Conservation (phyloP, 106 monocot species). For the Dendrobium nobile region DNA sequence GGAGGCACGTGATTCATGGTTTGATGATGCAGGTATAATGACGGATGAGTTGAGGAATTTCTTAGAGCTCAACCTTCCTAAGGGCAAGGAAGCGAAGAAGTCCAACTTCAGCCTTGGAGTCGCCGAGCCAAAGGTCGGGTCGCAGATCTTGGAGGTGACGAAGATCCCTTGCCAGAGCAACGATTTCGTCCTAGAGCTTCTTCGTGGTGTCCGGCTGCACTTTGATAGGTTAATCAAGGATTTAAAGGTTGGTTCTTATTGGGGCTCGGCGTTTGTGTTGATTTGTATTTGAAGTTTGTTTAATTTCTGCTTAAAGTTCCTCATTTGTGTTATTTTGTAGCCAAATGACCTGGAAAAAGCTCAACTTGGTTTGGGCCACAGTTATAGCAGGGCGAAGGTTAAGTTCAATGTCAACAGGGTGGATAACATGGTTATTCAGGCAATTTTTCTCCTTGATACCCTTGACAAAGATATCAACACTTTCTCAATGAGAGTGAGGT, state of each 20-base stretch:
- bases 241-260: conserved; percentile 52
- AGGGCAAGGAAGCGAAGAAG: conserved; percentile 68
- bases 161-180: conserved; percentile 87
- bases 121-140: conserved; percentile 78
- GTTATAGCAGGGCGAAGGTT: conserved; percentile 50
- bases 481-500: conserved; percentile 99
- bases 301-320: not conserved
- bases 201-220: conserved; percentile 78
- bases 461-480: conserved; percentile 93
- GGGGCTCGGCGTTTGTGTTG: not conserved
- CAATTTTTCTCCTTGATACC: conserved; percentile 86
- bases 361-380: conserved; percentile 59
- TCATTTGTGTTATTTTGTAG: conserved; percentile 19
- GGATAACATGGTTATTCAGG: conserved; percentile 99
- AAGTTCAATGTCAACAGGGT: conserved; percentile 98
- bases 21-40: conserved; percentile 27
- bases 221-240: conserved; percentile 79
- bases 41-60: conserved; percentile 84
- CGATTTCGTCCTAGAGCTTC: conserved; percentile 73
- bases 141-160: conserved; percentile 69
- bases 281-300: not conserved
- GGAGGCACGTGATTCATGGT: not conserved
- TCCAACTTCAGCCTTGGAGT: conserved; percentile 79
- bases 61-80: conserved; percentile 69
- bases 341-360: conserved; percentile 80